A percentile compares a stretch with the other conserved stretches of the same genome.
phyloP scores from a whole-genome alignment of 352 stramenopile species.

The Globisporangium camurandrum region DNA sequence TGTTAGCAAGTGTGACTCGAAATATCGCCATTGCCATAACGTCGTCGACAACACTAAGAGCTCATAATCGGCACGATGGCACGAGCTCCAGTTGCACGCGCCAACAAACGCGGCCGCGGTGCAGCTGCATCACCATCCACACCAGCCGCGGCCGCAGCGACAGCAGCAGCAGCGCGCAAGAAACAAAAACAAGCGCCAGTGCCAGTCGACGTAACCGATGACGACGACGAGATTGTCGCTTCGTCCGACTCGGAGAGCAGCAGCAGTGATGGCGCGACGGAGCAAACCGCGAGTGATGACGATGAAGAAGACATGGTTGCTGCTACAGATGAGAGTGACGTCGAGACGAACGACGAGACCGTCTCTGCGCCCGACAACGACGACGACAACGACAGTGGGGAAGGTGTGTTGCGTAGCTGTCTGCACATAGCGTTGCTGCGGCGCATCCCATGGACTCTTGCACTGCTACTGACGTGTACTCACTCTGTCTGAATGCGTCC shows the following conservation, averaged over 20 bases:
- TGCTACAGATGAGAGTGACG: background rate
- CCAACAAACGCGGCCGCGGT: conserved; percentile 10
- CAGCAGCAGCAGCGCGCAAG: conserved; percentile 6
- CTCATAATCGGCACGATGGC: too few relatives aligned
- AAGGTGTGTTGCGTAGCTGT: conserved; percentile 4
- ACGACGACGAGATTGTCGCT: background rate
- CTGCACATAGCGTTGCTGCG: background rate
- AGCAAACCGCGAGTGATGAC: background rate
- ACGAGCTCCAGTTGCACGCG: background rate
- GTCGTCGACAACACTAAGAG: too few relatives aligned
- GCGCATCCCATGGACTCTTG: background rate
- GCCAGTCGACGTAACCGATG: background rate
- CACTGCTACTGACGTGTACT: background rate
- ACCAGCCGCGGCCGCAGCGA: background rate
- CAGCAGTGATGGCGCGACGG: background rate
- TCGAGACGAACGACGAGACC: conserved; percentile 1
- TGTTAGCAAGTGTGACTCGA: too few relatives aligned
- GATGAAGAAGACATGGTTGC: background rate
- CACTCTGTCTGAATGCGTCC: background rate
- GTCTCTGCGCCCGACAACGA: background rate
- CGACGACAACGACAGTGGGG: background rate
- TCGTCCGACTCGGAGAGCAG: background rate
- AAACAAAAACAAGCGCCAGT: conserved; percentile 11
- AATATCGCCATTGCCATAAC: too few relatives aligned
- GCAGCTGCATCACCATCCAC: too few relatives aligned